Evolutionary conservation across 352 stramenopile species (phyloP), one percentile per base, ranked within the genome.

Genomic region (Peronosclerospora sorghi): DNA sequence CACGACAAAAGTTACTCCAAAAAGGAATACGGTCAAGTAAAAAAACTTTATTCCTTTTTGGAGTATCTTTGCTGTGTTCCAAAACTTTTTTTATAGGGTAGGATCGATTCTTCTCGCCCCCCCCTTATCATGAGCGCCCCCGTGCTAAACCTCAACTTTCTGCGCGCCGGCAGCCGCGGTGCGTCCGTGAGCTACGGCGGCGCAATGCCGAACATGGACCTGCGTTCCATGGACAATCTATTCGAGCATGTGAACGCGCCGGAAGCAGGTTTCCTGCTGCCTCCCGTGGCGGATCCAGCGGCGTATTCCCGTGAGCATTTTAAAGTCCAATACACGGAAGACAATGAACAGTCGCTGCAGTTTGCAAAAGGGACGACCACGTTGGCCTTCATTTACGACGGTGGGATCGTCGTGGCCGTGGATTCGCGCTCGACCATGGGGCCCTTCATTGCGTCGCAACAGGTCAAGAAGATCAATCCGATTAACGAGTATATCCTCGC

Each of bases 401-500:
- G 89, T 34, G 90, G 96, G 37, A 97, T 99, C 52, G 83, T 98
- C 53, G 94, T 99, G 20, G 94, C 88, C 40, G 97, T 99, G 26
- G 97, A 99, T 74, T 99, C 96, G 45, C 87, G 97, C 51, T 97
- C 95, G 26, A 99, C 96, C 21, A 97, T 98, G 87, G 97, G 97
- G 7, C 75, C 92, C 24, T 99, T 98, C 86, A 97, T 99, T 35
- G 91, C 95, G 7, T 99, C 95, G 20, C 86, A 95, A 18, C 96
- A 96, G 28, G 96, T 99, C 20, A 97, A 99, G 63, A 99, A 99
- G 73, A 82, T 99, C 13, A 99, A 99, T 73, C 88, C 97, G 69
- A 99, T 99, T 73, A 99, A 99, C 73, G 95, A 97, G 18, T 99
- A 98, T 62, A 93, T 99, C 30, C 72, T 99, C 0, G 96, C 95